These are phyloP conservation scores for Simplicillium sp. DNA, from an alignment of 2,329 filamentous ascomycete genomes.

Conservation along the genomic window DNA sequence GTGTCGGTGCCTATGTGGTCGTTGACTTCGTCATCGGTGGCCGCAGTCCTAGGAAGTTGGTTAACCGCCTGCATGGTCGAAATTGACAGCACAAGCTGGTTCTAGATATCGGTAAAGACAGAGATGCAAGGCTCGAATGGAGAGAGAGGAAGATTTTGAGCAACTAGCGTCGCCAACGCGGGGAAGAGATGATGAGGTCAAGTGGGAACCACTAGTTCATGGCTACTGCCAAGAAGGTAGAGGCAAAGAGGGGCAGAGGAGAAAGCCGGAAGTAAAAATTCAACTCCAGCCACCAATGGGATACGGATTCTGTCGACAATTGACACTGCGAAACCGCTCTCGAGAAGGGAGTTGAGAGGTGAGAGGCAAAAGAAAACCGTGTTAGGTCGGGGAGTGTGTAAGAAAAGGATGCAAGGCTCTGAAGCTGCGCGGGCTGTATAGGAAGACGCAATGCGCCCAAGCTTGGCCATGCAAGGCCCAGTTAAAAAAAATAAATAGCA, in stretches of 20 bases:
- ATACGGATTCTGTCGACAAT: too few relatives aligned
- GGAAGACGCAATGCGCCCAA: too few relatives aligned
- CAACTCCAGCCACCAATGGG: too few relatives aligned
- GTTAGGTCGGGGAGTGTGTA: background rate
- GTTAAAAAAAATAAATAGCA: too few relatives aligned
- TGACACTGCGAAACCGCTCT: too few relatives aligned
- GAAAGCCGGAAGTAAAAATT: too few relatives aligned
- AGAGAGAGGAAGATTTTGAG: background rate
- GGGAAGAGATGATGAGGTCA: background rate
- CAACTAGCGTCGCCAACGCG: background rate
- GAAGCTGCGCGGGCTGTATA: too few relatives aligned
- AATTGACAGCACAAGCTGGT: slow-evolving; percentile 1
- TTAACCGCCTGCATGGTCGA: slow-evolving; percentile 39
- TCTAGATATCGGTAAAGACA: background rate
- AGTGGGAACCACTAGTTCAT: background rate
- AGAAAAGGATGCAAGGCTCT: too few relatives aligned
- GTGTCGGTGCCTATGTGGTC: slow-evolving; percentile 78
- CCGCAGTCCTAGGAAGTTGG: slow-evolving; percentile 42
- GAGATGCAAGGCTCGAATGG: background rate
- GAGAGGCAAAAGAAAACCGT: background rate
- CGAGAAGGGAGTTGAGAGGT: background rate
- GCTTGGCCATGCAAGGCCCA: too few relatives aligned
- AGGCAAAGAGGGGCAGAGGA: background rate
- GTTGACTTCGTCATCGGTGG: slow-evolving; percentile 58
- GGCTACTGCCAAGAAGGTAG: background rate